phyloP scores from a whole-genome alignment of 192 early-diverging fungal genomes.

The Dissophora globulifera region DNA sequence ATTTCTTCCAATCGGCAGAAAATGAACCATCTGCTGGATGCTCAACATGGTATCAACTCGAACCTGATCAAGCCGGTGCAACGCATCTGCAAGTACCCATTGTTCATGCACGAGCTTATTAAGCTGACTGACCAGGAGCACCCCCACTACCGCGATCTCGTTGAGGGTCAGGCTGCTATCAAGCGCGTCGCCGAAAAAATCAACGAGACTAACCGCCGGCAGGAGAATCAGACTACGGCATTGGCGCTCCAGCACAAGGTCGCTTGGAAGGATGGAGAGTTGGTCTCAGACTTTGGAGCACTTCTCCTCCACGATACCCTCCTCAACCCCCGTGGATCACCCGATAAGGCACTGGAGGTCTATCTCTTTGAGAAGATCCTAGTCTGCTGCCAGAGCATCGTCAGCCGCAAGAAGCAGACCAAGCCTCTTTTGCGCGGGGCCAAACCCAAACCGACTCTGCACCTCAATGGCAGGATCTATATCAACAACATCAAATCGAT shows the following conservation, averaged over 20 bases:
- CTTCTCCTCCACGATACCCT: conserved; percentile 90
- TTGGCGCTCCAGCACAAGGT: conserved; percentile 82
- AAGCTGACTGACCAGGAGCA: conserved; percentile 64
- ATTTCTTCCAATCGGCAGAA: conserved; percentile 49
- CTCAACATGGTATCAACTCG: conserved; percentile 85
- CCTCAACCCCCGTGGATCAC: conserved; percentile 80
- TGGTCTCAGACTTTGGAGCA: conserved; percentile 78
- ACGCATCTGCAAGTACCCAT: conserved; percentile 97
- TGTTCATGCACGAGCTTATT: conserved; percentile 81
- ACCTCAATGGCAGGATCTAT: conserved; percentile 91
- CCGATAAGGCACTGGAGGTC: conserved; percentile 84
- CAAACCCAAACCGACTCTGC: conserved; percentile 72
- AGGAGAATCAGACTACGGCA: conserved; percentile 86
- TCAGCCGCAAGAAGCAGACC: conserved; percentile 53
- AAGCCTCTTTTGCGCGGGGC: conserved; percentile 52
- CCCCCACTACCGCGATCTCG: conserved; percentile 67
- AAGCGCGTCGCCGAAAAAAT: conserved; percentile 88
- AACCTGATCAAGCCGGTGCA: conserved; percentile 98
- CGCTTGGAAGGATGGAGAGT: conserved; percentile 92
- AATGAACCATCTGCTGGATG: conserved; percentile 77
- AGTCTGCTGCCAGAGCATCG: conserved; percentile 91
- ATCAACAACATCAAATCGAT: conserved; percentile 75
- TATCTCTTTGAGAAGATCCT: conserved; percentile 95
- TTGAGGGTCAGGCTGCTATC: conserved; percentile 79
- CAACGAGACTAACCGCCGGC: conserved; percentile 90